Evolutionary conservation across 169 alveolate genomes (phyloP), one percentile per base, ranked within the genome.

Genomic region (Plasmodium falciparum): DNA sequence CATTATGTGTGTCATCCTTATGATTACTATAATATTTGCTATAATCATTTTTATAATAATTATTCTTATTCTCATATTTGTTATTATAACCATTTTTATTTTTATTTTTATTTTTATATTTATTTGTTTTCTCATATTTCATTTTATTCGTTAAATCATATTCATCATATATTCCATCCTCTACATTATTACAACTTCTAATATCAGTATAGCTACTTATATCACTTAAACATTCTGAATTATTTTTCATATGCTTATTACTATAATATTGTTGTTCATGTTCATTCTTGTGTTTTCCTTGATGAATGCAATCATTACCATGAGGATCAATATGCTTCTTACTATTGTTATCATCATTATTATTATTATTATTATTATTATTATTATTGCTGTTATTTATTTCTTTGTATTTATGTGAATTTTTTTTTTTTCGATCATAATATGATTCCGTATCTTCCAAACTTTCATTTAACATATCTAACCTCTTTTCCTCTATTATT

Each of bases 101-200:
- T 9, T 33, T 29, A 26, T 67, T 67, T 29, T 12, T 65, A 22
- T 65, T 17, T n/a, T 26, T 65, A 17, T 22, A 1, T 0, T 39
- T 65, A 39, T 26, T 33, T 8, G 17, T 22, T 17, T 62, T 17
- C 0, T 33, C 39, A 3, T n/a, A 29, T 6, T 33, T 67, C 12
- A n/a, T 8, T 33, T 15, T 45, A 13, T 73, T 58, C 39, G 45
- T 39, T 17, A 13, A 12, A 22, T 73, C 88, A 58, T 20, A 9
- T 4, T 58, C 70, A 7, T 58, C 62, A 3, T 75, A 39, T 39
- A 39, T 39, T n/a, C 12, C 49, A 75, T 29, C 49, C 22, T 67
- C 75, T 26, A 56, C 22, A 56, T 56, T 17, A 17, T 56, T 56
- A 13, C 2, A 17, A 8, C 33, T 17, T 22, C 15, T 56, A 13